Evolutionary conservation across 2,329 filamentous ascomycete genomes (phyloP).

Genomic region (Paramyrothecium roridum): DNA sequence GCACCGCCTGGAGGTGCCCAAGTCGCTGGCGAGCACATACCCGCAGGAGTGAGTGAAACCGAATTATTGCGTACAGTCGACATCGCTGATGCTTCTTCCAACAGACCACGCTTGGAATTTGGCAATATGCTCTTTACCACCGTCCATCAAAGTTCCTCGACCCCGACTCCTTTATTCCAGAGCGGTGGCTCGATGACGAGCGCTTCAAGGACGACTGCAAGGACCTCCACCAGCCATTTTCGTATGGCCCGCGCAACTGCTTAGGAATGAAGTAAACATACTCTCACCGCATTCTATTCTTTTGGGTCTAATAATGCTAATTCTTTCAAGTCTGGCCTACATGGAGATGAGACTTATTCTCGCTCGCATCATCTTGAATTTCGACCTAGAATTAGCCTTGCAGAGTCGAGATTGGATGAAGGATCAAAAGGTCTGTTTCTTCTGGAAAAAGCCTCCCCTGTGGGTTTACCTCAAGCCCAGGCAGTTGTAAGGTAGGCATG

Average conservation of each 20-base stretch:
- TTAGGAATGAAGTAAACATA: not conserved
- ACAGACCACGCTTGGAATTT: no score
- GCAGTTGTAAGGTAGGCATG: no score
- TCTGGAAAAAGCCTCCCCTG: not conserved
- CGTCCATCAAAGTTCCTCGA: no score
- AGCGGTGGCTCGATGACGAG: constrained; percentile 15
- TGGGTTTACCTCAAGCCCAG: not conserved
- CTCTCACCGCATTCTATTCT: no score
- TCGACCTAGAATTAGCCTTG: not conserved
- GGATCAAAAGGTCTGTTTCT: not conserved
- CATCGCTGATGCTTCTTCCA: no score
- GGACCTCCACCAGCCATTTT: not conserved
- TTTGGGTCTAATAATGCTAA: not conserved
- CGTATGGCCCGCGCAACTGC: not conserved
- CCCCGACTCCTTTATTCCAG: no score
- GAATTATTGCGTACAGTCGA: no score
- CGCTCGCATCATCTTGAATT: not conserved
- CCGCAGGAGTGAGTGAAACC: no score
- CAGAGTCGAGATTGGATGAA: not conserved
- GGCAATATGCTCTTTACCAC: no score
- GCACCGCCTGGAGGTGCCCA: no score
- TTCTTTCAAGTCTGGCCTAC: not conserved
- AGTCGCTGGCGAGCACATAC: no score
- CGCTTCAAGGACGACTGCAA: not conserved
- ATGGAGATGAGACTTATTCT: not conserved